phyloP scores from a whole-genome alignment of 768 basidiomycete genomes.

The Termitomyces sp. region DNA sequence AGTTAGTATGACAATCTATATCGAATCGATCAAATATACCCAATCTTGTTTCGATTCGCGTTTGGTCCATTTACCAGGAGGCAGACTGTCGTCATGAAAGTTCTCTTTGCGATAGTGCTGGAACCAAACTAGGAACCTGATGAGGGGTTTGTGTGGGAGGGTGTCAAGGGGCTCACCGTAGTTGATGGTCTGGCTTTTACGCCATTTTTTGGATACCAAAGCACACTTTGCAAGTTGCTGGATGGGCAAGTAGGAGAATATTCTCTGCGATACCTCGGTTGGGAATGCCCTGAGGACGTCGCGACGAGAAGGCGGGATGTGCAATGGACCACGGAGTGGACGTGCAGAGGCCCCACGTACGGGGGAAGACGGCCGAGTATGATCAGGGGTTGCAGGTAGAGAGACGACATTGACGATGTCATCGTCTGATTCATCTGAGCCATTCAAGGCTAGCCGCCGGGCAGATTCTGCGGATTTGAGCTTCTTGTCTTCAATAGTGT shows the following conservation, averaged over 20 bases:
- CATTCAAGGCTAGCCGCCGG: constrained; percentile 13
- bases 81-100: constrained; percentile 74
- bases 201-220: constrained; percentile 82
- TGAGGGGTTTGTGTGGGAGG: neutral
- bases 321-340: constrained; percentile 43
- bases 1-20: constrained; percentile 3
- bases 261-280: constrained; percentile 74
- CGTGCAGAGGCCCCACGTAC: constrained; percentile 40
- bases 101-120: constrained; percentile 84
- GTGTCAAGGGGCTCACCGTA: constrained; percentile 54
- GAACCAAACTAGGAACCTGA: constrained; percentile 72
- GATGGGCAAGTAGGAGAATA: constrained; percentile 61
- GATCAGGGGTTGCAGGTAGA: constrained; percentile 58
- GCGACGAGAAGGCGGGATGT: constrained; percentile 28
- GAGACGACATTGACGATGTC: constrained; percentile 73
- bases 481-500: constrained; percentile 28
- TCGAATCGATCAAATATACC: constrained; percentile 35
- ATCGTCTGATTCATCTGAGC: constrained; percentile 54
- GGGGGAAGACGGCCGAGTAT: constrained; percentile 58
- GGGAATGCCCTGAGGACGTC: constrained; percentile 73
- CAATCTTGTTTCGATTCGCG: constrained; percentile 93
- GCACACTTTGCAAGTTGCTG: constrained; percentile 72
- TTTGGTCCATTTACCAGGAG: constrained; percentile 87
- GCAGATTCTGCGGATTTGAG: constrained; percentile 24
- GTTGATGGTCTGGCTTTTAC: constrained; percentile 83